Conservation (phyloP, 805 yeast genomes). For the Pachysolen tannophilus region DNA sequence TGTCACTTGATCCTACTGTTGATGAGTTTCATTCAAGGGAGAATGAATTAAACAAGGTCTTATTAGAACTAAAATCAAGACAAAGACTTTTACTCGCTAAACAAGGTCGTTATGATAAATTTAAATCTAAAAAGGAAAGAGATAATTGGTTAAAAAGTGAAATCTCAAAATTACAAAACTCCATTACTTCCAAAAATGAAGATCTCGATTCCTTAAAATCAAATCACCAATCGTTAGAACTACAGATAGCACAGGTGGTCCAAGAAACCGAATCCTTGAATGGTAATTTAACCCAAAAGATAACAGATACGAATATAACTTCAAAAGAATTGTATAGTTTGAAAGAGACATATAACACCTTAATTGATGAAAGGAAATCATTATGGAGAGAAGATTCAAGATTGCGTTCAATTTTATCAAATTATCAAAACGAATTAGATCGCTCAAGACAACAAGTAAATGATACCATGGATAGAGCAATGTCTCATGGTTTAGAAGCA, state of each 20-base stretch:
- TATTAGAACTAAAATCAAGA: conserved; percentile 34
- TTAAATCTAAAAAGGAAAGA: conserved; percentile 47
- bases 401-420: conserved; percentile 45
- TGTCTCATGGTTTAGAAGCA: conserved; percentile 60
- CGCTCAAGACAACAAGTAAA: conserved; percentile 52
- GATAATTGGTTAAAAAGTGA: conserved; percentile 58
- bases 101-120: conserved; percentile 60
- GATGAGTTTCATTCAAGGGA: conserved; percentile 33
- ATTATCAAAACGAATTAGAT: conserved; percentile 45
- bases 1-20: conserved; percentile 31
- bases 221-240: conserved; percentile 11
- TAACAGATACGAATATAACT: conserved; percentile 13
- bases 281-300: conserved; percentile 28
- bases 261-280: conserved; percentile 25
- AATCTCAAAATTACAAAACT: conserved; percentile 27
- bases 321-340: conserved; percentile 21
- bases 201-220: conserved; percentile 3
- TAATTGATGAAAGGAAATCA: conserved; percentile 59
- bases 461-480: conserved; percentile 69
- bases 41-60: conserved; percentile 25
- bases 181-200: conserved; percentile 11
- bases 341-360: conserved; percentile 32
- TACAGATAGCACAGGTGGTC: conserved; percentile 15
- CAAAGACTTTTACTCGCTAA: conserved; percentile 62
- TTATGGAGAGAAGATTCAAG: conserved; percentile 78